Percentiles rank a stretch among this genome's conserved stretches.
Evolutionary conservation across 176 grass and related monocot species (phyloP).

Genomic region (Phyllostachys edulis): DNA sequence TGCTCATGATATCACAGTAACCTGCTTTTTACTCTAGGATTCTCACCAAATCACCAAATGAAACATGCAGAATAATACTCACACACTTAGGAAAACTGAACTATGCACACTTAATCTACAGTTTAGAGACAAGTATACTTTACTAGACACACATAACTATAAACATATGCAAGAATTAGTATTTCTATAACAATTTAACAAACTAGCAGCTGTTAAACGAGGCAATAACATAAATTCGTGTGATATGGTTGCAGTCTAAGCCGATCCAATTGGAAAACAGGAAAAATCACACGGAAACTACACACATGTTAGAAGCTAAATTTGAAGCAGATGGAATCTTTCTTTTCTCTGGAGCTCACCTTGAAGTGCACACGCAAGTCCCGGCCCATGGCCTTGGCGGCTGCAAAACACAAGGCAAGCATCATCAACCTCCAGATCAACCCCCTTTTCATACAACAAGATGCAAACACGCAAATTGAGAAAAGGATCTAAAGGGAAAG

Average conservation of each 20-base stretch:
- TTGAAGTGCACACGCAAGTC: constrained; percentile 96
- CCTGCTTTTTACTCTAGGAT: constrained; percentile 29
- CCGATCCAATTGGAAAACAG: neutral
- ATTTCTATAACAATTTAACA: neutral
- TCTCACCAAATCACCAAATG: neutral
- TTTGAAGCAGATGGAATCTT: neutral
- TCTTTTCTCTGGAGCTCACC: constrained; percentile 33
- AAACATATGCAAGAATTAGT: neutral
- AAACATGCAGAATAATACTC: neutral
- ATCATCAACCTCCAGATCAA: constrained; percentile 14
- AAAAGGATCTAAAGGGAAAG: neutral
- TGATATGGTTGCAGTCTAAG: neutral
- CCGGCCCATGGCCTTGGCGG: constrained; percentile 79
- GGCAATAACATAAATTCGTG: neutral
- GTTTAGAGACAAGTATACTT: neutral
- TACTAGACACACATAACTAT: neutral
- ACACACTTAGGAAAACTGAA: neutral
- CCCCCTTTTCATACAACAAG: neutral
- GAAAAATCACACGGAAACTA: neutral
- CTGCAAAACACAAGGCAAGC: constrained; percentile 37
- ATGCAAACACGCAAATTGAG: neutral
- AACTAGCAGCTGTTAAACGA: neutral
- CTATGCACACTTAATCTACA: neutral
- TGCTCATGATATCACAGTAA: constrained; percentile 28
- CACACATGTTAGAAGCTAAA: neutral